Conservation (phyloP, 495 filamentous ascomycete genomes). For the Hypoxylon subgilvum region DNA sequence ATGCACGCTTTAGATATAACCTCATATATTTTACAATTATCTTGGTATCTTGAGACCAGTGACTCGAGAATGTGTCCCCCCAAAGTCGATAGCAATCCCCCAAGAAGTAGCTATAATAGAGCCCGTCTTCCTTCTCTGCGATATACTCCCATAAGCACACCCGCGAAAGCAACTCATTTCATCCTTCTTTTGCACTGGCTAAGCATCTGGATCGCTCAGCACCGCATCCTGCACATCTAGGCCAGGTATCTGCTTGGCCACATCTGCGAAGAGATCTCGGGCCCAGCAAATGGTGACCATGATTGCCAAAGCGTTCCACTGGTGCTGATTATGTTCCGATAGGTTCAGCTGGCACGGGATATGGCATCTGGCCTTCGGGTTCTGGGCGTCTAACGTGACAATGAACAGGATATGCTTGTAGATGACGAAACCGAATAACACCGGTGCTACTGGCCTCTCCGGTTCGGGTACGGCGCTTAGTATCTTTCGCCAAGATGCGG, state of each 20-base stretch:
- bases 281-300: conserved; percentile 44
- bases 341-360: conserved; percentile 39
- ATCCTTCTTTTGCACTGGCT: neutral
- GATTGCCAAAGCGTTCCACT: conserved; percentile 43
- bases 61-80: too few relatives aligned
- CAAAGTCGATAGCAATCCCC: too few relatives aligned
- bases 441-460: conserved; percentile 14
- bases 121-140: too few relatives aligned
- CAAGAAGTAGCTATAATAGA: too few relatives aligned
- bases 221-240: neutral
- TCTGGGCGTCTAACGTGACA: conserved; percentile 34
- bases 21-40: too few relatives aligned
- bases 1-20: too few relatives aligned
- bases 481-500: conserved; percentile 22
- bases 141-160: too few relatives aligned
- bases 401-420: conserved; percentile 41
- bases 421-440: conserved; percentile 39
- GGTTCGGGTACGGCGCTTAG: neutral
- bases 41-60: too few relatives aligned
- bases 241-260: conserved; percentile 8
- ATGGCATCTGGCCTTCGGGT: conserved; percentile 29
- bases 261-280: conserved; percentile 27
- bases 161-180: too few relatives aligned
- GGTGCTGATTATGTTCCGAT: conserved; percentile 37
- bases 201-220: conserved; percentile 38